Evolutionary conservation across 768 basidiomycete genomes (phyloP), one percentile per base, ranked within the genome.

Genomic region (Leccinum imitatum): DNA sequence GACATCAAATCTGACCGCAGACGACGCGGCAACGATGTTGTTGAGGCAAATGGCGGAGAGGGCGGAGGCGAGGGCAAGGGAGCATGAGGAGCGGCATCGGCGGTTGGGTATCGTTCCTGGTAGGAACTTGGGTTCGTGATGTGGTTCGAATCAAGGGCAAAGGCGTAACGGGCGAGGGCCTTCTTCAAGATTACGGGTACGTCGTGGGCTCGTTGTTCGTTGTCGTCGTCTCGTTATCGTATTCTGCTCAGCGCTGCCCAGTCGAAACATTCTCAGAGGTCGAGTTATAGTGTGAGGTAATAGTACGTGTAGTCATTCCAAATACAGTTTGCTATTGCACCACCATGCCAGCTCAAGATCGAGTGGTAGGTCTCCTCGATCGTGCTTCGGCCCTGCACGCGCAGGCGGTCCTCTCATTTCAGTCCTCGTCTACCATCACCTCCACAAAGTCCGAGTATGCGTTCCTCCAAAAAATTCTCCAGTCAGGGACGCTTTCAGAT

Each of bases 401-500:
- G 1, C 63, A 72, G 23, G 80, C 80, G 21, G 71, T 77, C 1
- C 65, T 72, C 10, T 72, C 80, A 1, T 86, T 84, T 73, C 79
- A 83, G 48, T 74, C 81, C 1, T 79, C 84, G 1, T 79, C 83
- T n/a, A 68, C 76, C 19, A 63, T 70, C 50, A 72, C 76, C 10
- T 73, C 76, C 1, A 74, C 73, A n/a, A 78, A 86, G 5, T 87
- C 94, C 4, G 95, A 96, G 72, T 81, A 83, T 14, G 80, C 78
- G 6, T 98, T 98, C 76, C 80, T 98, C 50, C 80, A 87, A 54
- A 91, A 91, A 67, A 89, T 98, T 58, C 85, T 97, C 25, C 80
- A 85, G 41, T 87, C 87, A 25, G 96, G 96, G 58, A 98, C 96
- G 3, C 84, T 95, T 15, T 93, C 92, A 15, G 96, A 98, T 71